A percentile compares a stretch with the other conserved stretches of the same genome.
Evolutionary conservation across 345 rosid species (phyloP).

Genomic region (Punica granatum): DNA sequence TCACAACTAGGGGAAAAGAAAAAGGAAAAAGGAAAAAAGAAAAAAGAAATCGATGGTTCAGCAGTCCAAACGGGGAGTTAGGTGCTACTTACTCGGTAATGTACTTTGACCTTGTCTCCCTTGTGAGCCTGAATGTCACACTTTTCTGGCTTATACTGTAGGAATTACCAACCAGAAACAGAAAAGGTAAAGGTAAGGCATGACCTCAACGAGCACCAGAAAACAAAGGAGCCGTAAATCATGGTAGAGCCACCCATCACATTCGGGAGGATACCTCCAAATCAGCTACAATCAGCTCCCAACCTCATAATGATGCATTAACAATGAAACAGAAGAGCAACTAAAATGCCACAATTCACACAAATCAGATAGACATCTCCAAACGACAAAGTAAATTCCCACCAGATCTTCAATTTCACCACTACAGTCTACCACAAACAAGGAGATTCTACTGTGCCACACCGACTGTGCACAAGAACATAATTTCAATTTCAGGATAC

Average conservation of each 20-base stretch:
- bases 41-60: no score
- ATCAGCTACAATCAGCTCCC: neutral
- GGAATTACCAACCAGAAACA: neutral
- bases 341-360: neutral
- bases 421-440: neutral
- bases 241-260: neutral
- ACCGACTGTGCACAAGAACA: neutral
- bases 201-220: neutral
- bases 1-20: neutral
- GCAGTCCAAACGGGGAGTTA: neutral
- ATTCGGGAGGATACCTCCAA: neutral
- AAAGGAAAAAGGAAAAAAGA: neutral
- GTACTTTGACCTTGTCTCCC: constrained; percentile 83
- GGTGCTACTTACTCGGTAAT: constrained; percentile 51
- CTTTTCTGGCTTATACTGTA: constrained; percentile 29
- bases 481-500: neutral
- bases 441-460: neutral
- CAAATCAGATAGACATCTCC: neutral
- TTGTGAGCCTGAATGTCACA: constrained; percentile 90
- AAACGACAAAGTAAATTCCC: no score
- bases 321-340: neutral
- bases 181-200: neutral
- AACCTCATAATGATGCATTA: neutral
- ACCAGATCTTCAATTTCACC: neutral
- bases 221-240: neutral